Conservation (phyloP, 371 early-diverging fungal species). For the Apophysomyces variabilis region DNA sequence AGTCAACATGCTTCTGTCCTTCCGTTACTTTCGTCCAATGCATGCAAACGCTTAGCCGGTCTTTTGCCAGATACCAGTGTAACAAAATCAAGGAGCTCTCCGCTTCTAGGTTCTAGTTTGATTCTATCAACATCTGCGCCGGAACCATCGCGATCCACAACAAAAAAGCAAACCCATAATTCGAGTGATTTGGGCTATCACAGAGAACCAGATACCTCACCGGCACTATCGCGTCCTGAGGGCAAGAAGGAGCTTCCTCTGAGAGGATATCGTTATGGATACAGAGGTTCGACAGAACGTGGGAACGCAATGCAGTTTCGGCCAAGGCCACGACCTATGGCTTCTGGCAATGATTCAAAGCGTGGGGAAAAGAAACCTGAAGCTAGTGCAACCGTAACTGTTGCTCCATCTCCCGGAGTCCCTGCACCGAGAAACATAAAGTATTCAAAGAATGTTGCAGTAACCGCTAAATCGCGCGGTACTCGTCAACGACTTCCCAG, state of each 20-base stretch:
- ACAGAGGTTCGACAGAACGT: slow-evolving; percentile 24
- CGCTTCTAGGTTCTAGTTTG: slow-evolving; percentile 22
- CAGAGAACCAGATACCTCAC: not conserved
- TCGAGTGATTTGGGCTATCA: not conserved
- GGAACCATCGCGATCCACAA: slow-evolving; percentile 9
- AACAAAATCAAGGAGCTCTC: slow-evolving; percentile 38
- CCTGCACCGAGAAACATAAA: slow-evolving; percentile 8
- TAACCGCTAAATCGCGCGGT: slow-evolving; percentile 20
- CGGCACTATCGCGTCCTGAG: not conserved
- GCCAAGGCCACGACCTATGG: not conserved
- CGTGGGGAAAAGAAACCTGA: not conserved
- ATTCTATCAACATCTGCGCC: not conserved
- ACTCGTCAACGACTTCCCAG: slow-evolving; percentile 45
- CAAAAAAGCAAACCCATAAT: slow-evolving; percentile 1
- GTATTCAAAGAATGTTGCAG: slow-evolving; percentile 9
- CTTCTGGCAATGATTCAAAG: not conserved
- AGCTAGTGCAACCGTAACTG: not conserved
- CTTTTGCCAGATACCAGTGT: slow-evolving; percentile 31
- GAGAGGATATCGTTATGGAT: slow-evolving; percentile 32
- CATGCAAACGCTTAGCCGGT: slow-evolving; percentile 35
- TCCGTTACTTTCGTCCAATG: slow-evolving; percentile 30
- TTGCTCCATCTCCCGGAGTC: no score
- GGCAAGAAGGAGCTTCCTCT: slow-evolving; percentile 25
- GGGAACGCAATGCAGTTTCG: slow-evolving; percentile 16
- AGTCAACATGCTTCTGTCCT: slow-evolving; percentile 26